Conservation (phyloP, 2,329 filamentous ascomycete species). For the Ceratocystis papillata region DNA sequence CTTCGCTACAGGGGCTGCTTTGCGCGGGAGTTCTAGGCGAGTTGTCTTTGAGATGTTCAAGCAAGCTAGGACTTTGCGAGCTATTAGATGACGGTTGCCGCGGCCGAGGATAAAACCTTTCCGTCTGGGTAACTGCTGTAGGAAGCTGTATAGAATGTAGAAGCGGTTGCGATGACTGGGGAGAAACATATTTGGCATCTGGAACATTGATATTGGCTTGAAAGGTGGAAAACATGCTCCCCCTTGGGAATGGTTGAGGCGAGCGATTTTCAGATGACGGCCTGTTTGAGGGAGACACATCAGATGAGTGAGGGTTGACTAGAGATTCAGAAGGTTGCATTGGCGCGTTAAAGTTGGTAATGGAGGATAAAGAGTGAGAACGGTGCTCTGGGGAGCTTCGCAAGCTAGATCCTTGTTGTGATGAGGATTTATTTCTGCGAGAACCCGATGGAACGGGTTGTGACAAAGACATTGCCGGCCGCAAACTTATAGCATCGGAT, state of each 20-base stretch:
- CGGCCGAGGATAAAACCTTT: background rate
- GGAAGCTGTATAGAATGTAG: background rate
- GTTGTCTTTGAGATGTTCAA: slow-evolving; percentile 24
- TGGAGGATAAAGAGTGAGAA: background rate
- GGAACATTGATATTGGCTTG: slow-evolving; percentile 13
- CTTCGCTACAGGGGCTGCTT: slow-evolving; percentile 34
- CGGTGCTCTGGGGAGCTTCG: background rate
- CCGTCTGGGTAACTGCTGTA: background rate
- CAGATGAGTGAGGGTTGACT: background rate
- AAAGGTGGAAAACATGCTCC: slow-evolving; percentile 21
- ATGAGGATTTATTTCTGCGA: background rate
- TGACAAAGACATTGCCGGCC: background rate
- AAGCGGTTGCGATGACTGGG: background rate
- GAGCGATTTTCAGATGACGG: background rate
- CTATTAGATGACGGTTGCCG: slow-evolving; percentile 17
- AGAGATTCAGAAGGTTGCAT: background rate
- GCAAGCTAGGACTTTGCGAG: slow-evolving; percentile 13
- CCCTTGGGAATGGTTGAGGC: background rate
- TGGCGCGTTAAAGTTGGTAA: background rate
- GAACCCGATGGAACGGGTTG: background rate
- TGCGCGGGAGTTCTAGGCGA: slow-evolving; percentile 36
- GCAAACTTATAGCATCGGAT: background rate
- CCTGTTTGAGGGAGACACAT: background rate
- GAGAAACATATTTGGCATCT: background rate
- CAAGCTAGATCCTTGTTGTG: background rate